Base-by-base conservation (phyloP, 306 rosid species). In the Prosopis cineraria region DNA sequence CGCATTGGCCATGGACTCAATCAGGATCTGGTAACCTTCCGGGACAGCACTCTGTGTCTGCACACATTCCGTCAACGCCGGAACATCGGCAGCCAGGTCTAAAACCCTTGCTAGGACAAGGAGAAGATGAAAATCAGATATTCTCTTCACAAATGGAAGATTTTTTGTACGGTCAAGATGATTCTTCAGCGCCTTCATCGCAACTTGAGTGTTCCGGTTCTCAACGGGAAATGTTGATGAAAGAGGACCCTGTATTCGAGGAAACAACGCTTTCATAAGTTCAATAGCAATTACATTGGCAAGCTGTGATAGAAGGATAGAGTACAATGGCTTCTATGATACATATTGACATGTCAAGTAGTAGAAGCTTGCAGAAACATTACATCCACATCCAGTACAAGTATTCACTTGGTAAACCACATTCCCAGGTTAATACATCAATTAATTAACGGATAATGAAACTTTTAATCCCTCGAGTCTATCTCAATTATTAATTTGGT, bases 81-180 rank as follows among this genome's bases (percentile, higher is more conserved):
- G 98, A 84, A 95, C 89, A 85, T 93, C 99, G 50, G 97, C 84
- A 24, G 72, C 55, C 53, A 86, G 69, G 47, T 93, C 99, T 66
- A 96, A 82, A 55, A 82, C 75, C 86, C 93, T 84, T 9, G 93
- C 86, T 37, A 96, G 74, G 31, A 93, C 74, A 0, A 96, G 94
- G 78, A 96, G 87, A 83, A 96, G 87, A 88, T 96, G 99, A 65
- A 96, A 96, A 82, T 96, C 99, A 0, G 98, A 83, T 77, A 93
- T 91, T 68, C 88, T 86, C 93, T 93, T 96, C 86, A 89, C 96
- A 27, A 90, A 88, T 34, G 96, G 89, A 81, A 91, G 88, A 74
- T 44, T 85, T 84, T 89, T 96, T 13, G 92, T 73, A 24, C 92
- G 84, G 48, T 93, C 98, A 43, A 96, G 89, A 83, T 93, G 99